Percentiles rank a stretch among this genome's conserved stretches.
Conservation (phyloP, 2,329 filamentous ascomycete species). For the Aspergillus hortae region DNA sequence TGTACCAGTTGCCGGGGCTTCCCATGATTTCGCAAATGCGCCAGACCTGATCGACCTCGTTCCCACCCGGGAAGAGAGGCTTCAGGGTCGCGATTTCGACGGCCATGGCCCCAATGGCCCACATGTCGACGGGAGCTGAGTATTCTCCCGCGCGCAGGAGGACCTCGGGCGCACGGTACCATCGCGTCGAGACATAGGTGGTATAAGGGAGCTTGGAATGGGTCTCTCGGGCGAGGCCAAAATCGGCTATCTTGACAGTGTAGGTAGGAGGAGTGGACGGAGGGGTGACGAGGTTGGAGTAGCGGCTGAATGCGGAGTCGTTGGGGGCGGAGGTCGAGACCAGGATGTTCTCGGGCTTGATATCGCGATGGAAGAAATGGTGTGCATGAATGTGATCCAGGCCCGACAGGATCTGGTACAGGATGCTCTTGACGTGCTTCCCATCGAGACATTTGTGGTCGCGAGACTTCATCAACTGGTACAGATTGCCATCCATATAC, state of each 20-base stretch:
- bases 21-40: constrained; percentile 99
- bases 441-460: constrained; percentile 93
- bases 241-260: constrained; percentile 97
- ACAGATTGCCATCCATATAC: constrained; percentile 99
- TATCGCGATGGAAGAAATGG: constrained; percentile 97
- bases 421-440: constrained; percentile 90
- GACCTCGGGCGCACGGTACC: constrained; percentile 93
- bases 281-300: constrained; percentile 88
- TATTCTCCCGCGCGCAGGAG: constrained; percentile 92
- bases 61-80: constrained; percentile 92
- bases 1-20: constrained; percentile 97
- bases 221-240: constrained; percentile 94
- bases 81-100: constrained; percentile 96
- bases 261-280: constrained; percentile 91
- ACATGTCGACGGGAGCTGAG: constrained; percentile 96
- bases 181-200: constrained; percentile 95
- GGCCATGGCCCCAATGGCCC: constrained; percentile 97
- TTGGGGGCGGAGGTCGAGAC: constrained; percentile 85
- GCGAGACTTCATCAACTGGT: constrained; percentile 97
- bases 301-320: constrained; percentile 88
- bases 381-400: constrained; percentile 97
- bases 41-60: constrained; percentile 99
- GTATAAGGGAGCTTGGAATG: constrained; percentile 96
- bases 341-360: constrained; percentile 98
- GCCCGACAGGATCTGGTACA: constrained; percentile 94